Percentiles rank a stretch among this genome's conserved stretches.
phyloP scores from a whole-genome alignment of 768 basidiomycete genomes.

The Termitomyces heimii region DNA sequence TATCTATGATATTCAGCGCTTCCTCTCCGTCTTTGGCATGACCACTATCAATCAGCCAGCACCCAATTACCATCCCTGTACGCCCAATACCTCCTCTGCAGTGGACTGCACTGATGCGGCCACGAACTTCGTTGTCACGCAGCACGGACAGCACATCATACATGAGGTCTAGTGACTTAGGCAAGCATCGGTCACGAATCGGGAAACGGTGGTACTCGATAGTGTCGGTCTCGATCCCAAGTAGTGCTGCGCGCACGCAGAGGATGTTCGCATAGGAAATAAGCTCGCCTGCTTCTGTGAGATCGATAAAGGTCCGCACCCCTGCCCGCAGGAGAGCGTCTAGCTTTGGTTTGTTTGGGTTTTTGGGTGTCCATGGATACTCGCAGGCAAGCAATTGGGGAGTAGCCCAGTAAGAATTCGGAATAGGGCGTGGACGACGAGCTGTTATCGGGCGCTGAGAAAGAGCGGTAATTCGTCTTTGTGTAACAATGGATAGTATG shows the following conservation, averaged over 20 bases:
- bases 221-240: slow-evolving; percentile 46
- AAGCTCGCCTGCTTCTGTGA: slow-evolving; percentile 78
- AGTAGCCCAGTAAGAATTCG: slow-evolving; percentile 86
- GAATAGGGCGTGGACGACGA: slow-evolving; percentile 50
- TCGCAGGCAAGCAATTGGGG: slow-evolving; percentile 71
- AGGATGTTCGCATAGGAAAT: slow-evolving; percentile 57
- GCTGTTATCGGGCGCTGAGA: slow-evolving; percentile 17
- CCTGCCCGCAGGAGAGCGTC: slow-evolving; percentile 67
- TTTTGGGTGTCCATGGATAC: slow-evolving; percentile 68
- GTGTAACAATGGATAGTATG: slow-evolving; percentile 8
- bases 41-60: slow-evolving; percentile 71
- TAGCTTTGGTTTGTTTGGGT: slow-evolving; percentile 57
- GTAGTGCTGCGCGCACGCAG: slow-evolving; percentile 41
- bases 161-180: slow-evolving; percentile 54
- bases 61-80: slow-evolving; percentile 58
- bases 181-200: slow-evolving; percentile 67
- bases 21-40: slow-evolving; percentile 56
- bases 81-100: slow-evolving; percentile 77
- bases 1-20: slow-evolving; percentile 57
- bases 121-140: slow-evolving; percentile 51
- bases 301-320: slow-evolving; percentile 77
- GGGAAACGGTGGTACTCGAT: slow-evolving; percentile 79
- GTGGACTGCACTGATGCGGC: slow-evolving; percentile 66
- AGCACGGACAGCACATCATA: slow-evolving; percentile 53
- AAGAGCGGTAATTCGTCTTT: slow-evolving; percentile 13